Percentiles rank a stretch among this genome's conserved stretches.
phyloP scores from a whole-genome alignment of 106 monocot species.

The Amphibolis antarctica region DNA sequence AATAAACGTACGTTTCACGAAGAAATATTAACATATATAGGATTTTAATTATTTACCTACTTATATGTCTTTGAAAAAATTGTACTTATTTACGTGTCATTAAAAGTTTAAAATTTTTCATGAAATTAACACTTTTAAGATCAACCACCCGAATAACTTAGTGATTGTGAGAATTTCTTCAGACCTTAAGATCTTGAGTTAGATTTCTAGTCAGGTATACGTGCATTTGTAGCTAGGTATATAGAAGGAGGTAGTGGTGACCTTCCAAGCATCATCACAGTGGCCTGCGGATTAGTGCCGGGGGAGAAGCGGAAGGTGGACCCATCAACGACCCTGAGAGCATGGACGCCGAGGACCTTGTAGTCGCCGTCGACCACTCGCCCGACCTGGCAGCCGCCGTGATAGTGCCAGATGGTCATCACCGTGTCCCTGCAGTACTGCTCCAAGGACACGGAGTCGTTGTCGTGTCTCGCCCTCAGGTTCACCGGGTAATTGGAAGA shows the following conservation, averaged over 20 bases:
- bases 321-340: slow-evolving; percentile 61
- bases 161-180: no score
- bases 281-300: slow-evolving; percentile 90
- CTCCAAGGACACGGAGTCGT: slow-evolving; percentile 51
- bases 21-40: no score
- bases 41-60: no score
- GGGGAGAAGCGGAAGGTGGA: slow-evolving; percentile 73
- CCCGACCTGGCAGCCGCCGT: slow-evolving; percentile 73
- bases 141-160: no score
- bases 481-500: slow-evolving; percentile 45
- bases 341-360: slow-evolving; percentile 45
- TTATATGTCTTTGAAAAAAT: no score
- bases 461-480: slow-evolving; percentile 37
- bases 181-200: no score
- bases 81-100: no score
- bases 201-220: no score
- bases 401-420: slow-evolving; percentile 95
- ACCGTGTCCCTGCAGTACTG: slow-evolving; percentile 75
- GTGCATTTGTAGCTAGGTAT: no score
- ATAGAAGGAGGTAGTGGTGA: not conserved
- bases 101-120: no score
- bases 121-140: no score
- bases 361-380: slow-evolving; percentile 49
- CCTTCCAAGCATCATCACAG: slow-evolving; percentile 99
- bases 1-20: no score